phyloP scores from a whole-genome alignment of 371 early-diverging fungal species.

The Mortierella sp. region DNA sequence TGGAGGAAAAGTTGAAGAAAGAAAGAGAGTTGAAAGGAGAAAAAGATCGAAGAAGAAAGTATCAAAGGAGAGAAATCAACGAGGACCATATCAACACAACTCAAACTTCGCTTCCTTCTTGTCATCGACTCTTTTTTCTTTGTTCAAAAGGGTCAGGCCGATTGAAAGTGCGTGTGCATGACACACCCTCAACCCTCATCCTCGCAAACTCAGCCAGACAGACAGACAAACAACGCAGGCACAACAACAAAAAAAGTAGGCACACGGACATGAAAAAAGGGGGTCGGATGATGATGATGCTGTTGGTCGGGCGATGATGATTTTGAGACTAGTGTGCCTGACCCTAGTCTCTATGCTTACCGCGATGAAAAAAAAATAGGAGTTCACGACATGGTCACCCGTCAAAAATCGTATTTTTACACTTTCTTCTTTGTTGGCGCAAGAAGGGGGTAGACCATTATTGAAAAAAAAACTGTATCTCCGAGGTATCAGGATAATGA shows the following conservation, averaged over 20 bases:
- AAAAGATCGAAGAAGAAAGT: neutral
- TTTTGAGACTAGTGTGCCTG: neutral
- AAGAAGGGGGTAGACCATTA: neutral
- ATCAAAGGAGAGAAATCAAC: neutral
- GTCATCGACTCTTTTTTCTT: neutral
- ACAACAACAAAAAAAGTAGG: neutral
- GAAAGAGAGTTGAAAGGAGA: neutral
- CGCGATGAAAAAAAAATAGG: neutral
- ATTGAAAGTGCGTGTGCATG: neutral
- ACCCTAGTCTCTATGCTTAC: neutral
- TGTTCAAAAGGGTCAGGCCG: neutral
- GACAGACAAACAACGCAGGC: neutral
- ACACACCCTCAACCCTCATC: no score
- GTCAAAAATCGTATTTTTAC: neutral
- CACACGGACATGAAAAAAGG: slow-evolving; percentile 13
- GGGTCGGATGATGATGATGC: neutral
- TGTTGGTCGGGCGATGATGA: neutral
- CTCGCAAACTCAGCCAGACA: neutral
- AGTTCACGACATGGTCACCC: neutral
- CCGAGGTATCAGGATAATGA: no score
- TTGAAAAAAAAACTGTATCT: neutral
- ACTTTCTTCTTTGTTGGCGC: neutral
- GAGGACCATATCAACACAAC: neutral
- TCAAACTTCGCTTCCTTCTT: neutral
- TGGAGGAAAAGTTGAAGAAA: neutral